Base-by-base conservation (phyloP, 768 basidiomycete species). In the Hygrocybe punicea region DNA sequence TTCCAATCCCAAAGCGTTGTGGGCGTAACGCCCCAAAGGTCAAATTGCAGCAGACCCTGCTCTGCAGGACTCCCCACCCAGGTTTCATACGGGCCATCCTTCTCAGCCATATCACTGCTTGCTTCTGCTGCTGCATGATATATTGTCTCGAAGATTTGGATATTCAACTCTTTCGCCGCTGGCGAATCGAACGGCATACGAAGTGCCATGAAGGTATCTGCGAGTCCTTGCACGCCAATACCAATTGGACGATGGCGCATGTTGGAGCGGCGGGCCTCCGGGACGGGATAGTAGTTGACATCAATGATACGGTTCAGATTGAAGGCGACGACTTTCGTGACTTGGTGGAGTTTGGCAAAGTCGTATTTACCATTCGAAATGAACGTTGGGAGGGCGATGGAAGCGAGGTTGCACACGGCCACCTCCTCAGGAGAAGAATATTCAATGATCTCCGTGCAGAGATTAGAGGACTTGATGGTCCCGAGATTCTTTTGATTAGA, bases 401-500 rank as follows among this genome's bases (percentile, higher is more conserved):
- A 99, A 6, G 97, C 97, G 51, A 99, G 84, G 73, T 98, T 99
- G 82, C 97, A 99, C 33, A 98, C 97, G 36, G 97, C 97, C 36
- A 87, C 92, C 72, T 98, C 97, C 54, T 98, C 97, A 1, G 97
- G 93, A 10, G 96, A 82, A 45, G 93, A 96, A 77, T 98, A 98
- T 73, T 99, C 91, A 71, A 99, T 90, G 70, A 99, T 98, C 72
- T 98, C 97, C 4, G 96, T 98, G 79, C 97, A 99, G 47, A 99
- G 79, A 71, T 99, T 99, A 51, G 96, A 98, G 1, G 94, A 98
- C 78, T 97, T 98, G 86, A 99, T 98, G 7, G 93, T 96, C 29
- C 97, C 97, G 24, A 99, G 81, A 75, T 99, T 97, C 77, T 93
- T 86, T 73, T 99, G 97, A 77, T 99, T 99, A 13, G 95, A 98